Conservation (phyloP, 2,329 filamentous ascomycete species). For the Trichoderma sp. region DNA sequence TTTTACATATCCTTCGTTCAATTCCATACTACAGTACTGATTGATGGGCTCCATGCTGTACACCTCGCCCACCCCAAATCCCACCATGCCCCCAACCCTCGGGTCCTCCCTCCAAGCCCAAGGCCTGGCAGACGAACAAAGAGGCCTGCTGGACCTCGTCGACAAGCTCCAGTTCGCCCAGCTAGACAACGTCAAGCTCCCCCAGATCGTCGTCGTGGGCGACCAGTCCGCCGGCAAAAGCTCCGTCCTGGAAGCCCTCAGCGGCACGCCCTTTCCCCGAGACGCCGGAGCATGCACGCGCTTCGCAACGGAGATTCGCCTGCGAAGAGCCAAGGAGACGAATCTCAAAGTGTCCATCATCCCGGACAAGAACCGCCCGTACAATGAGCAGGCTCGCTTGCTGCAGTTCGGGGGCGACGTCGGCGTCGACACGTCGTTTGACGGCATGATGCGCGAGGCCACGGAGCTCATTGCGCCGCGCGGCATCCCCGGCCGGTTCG, state of each 20-base stretch:
- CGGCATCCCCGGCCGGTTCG: constrained; percentile 54
- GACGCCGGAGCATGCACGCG: constrained; percentile 63
- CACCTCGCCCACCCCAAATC: constrained; percentile 9
- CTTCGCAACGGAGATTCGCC: constrained; percentile 61
- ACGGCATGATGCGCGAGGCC: constrained; percentile 54
- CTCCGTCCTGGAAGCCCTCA: constrained; percentile 65
- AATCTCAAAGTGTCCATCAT: constrained; percentile 57
- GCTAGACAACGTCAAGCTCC: constrained; percentile 56
- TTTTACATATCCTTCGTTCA: not conserved
- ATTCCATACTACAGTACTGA: not conserved
- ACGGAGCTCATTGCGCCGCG: constrained; percentile 55
- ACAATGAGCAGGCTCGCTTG: constrained; percentile 51
- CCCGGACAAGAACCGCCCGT: constrained; percentile 52
- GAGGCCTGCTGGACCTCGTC: constrained; percentile 59
- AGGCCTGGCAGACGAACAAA: constrained; percentile 57
- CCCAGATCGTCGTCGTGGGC: constrained; percentile 65
- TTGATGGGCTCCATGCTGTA: constrained; percentile 30
- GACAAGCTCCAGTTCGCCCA: constrained; percentile 58
- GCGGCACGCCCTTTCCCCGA: constrained; percentile 62
- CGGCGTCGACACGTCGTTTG: constrained; percentile 50
- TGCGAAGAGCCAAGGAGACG: constrained; percentile 51
- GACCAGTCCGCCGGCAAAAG: constrained; percentile 67
- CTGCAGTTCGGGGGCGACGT: constrained; percentile 53
- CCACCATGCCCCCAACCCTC: constrained; percentile 46
- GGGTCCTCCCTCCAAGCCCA: constrained; percentile 53